Base-by-base conservation (phyloP, 768 basidiomycete species). In the Trichaptum fuscoviolaceum region DNA sequence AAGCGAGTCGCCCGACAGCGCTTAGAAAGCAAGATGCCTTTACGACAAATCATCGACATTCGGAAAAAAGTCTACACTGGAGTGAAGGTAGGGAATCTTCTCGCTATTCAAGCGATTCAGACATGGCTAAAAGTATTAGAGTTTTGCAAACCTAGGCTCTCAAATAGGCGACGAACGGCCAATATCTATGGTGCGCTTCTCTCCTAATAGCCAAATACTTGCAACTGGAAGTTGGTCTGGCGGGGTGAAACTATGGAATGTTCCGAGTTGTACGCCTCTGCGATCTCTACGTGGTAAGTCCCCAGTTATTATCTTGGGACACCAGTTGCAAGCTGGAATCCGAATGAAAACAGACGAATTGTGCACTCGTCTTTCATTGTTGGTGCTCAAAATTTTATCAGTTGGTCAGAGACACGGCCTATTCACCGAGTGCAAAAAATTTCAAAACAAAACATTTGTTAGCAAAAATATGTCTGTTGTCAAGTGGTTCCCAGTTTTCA, bases 91-190 rank as follows among this genome's bases (percentile, higher is more conserved):
- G 68, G 85, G 73, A 15, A 20, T 6, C 60, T 8, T 63, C 63
- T 15, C 27, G 61, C 18, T 62, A 35, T 42, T 24, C 17, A 5
- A 52, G 65, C 25, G 10, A 3, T 58, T n/a, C 36, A 20, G 2
- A 20, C 36, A n/a, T 35, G n/a, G 27, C 42, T 57, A 23, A 20
- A n/a, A 27, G 25, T 1, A 34, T 0, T 71, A 96, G 93, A 92
- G 88, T 77, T 95, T 92, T 76, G 83, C 87, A 62, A 96, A 95
- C 72, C 86, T 99, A 59, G 97, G 97, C 25, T 98, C 97, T 0
- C 96, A 99, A 83, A 95, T 99, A 70, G 97, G 95, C 65, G 97
- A 98, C 75, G 95, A 97, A 70, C 85, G 97, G 58, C 95, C 97
- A 0, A 87, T 99, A 69, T 91, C 95, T 1, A 89, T 92, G 79